A percentile compares a stretch with the other conserved stretches of the same genome.
These are phyloP conservation scores for Scutellaria barbata DNA, from an alignment of 257 asterid genomes.

Conservation along the genomic window DNA sequence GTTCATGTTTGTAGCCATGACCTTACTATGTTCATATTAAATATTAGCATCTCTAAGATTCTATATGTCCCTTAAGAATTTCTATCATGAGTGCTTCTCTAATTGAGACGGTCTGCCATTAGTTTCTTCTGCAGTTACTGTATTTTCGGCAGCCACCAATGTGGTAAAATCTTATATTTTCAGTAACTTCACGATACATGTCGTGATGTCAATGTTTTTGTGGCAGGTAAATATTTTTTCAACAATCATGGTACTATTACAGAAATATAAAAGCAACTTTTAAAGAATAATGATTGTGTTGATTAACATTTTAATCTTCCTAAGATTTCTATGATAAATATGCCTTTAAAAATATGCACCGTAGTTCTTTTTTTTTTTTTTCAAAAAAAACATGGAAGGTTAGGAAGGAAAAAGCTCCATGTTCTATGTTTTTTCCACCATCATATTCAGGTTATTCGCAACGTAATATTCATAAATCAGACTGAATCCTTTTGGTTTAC, in stretches of 20 bases:
- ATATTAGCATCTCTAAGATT: conserved; percentile 12
- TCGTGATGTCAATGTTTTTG: conserved; percentile 15
- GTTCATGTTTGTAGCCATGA: not conserved
- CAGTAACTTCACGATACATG: not conserved
- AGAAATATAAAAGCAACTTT: not conserved
- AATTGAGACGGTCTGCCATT: too few relatives aligned
- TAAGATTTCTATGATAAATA: not conserved
- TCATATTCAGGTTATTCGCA: conserved; percentile 8
- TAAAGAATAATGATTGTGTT: not conserved
- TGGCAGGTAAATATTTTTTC: not conserved
- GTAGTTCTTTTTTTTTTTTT: not conserved
- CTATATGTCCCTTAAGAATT: not conserved
- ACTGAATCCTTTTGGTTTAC: conserved; percentile 32
- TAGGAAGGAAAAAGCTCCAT: not conserved
- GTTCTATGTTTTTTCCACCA: conserved; percentile 15
- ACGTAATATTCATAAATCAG: not conserved
- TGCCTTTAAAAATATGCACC: not conserved
- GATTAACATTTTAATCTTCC: not conserved
- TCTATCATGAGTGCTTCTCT: not conserved
- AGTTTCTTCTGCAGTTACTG: not conserved
- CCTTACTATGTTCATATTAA: conserved; percentile 24
- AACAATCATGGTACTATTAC: not conserved
- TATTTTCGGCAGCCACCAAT: not conserved
- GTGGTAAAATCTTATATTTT: conserved; percentile 21
- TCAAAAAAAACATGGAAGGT: not conserved